phyloP scores from a whole-genome alignment of 176 grass and related monocot species.

The Panicum miliaceum region DNA sequence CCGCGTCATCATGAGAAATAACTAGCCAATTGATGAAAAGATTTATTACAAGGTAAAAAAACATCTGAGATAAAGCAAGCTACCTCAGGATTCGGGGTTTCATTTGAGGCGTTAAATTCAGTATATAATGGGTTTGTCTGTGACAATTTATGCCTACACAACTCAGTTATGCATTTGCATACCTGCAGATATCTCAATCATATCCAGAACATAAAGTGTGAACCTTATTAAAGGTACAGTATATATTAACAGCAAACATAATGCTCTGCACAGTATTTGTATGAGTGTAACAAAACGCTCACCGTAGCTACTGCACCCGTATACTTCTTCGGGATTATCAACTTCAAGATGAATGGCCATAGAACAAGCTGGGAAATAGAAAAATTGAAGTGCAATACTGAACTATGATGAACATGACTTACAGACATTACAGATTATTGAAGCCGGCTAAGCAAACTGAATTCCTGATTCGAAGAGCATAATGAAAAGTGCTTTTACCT shows the following conservation, averaged over 20 bases:
- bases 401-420: conserved; percentile 13
- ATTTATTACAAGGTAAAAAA: conserved; percentile 27
- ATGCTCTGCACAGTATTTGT: conserved; percentile 21
- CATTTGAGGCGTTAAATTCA: conserved; percentile 79
- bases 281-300: conserved; percentile 31
- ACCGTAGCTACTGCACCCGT: conserved; percentile 90
- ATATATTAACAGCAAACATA: conserved; percentile 28
- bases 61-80: conserved; percentile 43
- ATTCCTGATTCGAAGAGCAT: conserved; percentile 24
- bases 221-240: conserved; percentile 28
- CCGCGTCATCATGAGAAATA: conserved; percentile 37
- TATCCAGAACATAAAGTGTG: conserved; percentile 14
- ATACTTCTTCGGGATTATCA: conserved; percentile 93
- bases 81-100: conserved; percentile 86
- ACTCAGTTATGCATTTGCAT: conserved; percentile 97
- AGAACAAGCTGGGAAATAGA: conserved; percentile 78
- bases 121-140: conserved; percentile 64
- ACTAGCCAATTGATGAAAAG: conserved; percentile 36
- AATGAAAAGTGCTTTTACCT: conserved; percentile 60
- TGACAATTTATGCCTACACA: conserved; percentile 77
- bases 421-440: background rate
- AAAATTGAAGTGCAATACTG: conserved; percentile 32
- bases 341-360: conserved; percentile 96
- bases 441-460: conserved; percentile 15
- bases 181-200: conserved; percentile 66